Evolutionary conservation across 1,284 basidiomycete species (phyloP), one percentile per base, ranked within the genome.

Genomic region (Austroboletus niveus): DNA sequence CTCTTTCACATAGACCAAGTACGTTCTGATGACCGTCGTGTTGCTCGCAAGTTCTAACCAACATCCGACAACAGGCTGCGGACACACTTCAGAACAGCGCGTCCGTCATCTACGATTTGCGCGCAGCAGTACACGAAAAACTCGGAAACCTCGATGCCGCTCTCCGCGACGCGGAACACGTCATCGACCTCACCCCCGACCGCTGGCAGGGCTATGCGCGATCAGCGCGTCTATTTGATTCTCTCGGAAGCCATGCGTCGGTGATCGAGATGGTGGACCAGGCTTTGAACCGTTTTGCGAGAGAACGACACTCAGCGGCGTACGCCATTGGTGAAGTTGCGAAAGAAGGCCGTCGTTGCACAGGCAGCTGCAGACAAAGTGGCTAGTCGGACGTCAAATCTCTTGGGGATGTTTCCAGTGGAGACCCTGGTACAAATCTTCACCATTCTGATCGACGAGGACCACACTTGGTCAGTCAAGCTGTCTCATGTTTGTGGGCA

Each of bases 111-210:
- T 85, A 81, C 50, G 88, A 91, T 59, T 86, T 85, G 24, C 80
- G 89, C 20, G 84, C 88, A 1, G 82, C 82, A 0, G 77, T 80
- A 1, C 76, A 82, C 57, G 79, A 85, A 60, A 82, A 78, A 57
- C 74, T 86, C 3, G 78, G 75, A 5, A 74, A 74, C 46, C 57
- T 68, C 32, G 85, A 82, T 54, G 79, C 84, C 15, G 86, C 86
- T 1, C 72, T 91, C 10, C 72, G 70, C 12, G 88, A 91, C 60
- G 78, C 82, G 8, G 84, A 80, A 64, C 72, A 70, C 45, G 82
- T 80, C n/a, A 86, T 91, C 47, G 75, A 82, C 47, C 68, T 85
- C 8, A 79, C 80, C 6, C 85, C 84, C 1, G 65, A 76, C 14
- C 75, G 75, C 31, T 87, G 84, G 84, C 85, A 81, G 57, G 77